These are phyloP conservation scores for Coelastrella sp. DNA, from an alignment of 139 green algal genomes.

Conservation along the genomic window DNA sequence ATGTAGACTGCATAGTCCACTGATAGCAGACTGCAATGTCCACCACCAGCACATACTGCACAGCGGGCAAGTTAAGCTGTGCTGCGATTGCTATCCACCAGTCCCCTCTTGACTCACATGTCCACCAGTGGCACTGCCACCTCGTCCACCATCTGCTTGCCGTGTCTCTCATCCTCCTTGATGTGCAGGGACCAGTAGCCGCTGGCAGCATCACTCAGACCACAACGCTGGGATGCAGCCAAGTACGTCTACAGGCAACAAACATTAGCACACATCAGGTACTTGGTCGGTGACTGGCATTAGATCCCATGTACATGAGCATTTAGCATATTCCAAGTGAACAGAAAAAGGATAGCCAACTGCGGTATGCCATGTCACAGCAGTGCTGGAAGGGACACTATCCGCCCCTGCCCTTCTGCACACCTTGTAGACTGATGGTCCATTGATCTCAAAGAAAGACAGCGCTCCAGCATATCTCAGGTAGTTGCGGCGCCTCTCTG, in stretches of 20 bases:
- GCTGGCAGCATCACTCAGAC: constrained; percentile 50
- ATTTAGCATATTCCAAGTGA: no score
- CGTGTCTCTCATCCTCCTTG: constrained; percentile 75
- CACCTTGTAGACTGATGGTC: constrained; percentile 38
- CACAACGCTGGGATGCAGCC: constrained; percentile 56
- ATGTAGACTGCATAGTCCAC: background rate
- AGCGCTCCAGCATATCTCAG: constrained; percentile 67
- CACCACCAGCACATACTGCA: background rate
- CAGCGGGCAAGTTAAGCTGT: background rate
- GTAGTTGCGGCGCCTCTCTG: constrained; percentile 69
- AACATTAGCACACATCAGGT: background rate
- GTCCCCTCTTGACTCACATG: constrained; percentile 43
- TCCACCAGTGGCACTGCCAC: constrained; percentile 68
- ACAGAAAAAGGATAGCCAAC: no score
- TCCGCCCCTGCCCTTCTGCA: background rate
- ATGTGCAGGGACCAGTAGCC: constrained; percentile 79
- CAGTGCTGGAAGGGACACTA: no score
- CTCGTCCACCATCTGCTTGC: constrained; percentile 70
- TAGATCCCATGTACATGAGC: no score
- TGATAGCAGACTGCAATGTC: background rate
- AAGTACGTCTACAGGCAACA: constrained; percentile 56
- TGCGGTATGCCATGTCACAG: no score
- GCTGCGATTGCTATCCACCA: background rate
- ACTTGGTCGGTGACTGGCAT: no score
- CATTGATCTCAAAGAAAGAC: constrained; percentile 68